Base-by-base conservation (phyloP, 2,329 filamentous ascomycete species). In the Nigrospora osmanthi region DNA sequence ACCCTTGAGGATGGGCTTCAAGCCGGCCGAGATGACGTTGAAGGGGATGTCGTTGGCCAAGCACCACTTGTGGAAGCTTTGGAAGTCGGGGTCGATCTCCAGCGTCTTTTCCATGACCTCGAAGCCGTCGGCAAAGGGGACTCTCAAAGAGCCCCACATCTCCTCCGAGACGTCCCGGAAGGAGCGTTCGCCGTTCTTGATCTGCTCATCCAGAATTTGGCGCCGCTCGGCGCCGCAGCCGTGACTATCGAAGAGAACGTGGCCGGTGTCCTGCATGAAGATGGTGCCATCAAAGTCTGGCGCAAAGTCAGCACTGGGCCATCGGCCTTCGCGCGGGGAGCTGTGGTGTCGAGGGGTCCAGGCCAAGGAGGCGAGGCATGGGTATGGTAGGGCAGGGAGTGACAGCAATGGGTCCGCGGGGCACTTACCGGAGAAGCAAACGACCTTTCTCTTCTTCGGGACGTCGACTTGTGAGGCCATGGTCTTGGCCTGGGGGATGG, bases 81-180 rank as follows among this genome's bases (percentile, higher is more conserved):
- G 67, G 63, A 85, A 85, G 49, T 76, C 79, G 0, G 72, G 70
- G 54, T 86, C 82, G 45, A 85, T 80, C 31, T 81, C 73, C 28
- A 85, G 70, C 0, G 68, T 69, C 40, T 76, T 66, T 54, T 80
- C 71, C 75, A 85, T 81, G 30, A 83, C 68, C 44, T 76, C 68
- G 64, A 85, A 85, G 13, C 81, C 81, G 49, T 84, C 76, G 19
- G 83, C 81, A 55, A 85, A 85, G 2, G 81, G 80, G 0, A 85
- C 73, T 49, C 78, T 71, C 10, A 86, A 65, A 1, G 80, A 84
- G 9, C 75, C 77, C 79, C 81, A 85, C 76, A 85, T 83, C 60
- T 85, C 81, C 52, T 85, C 81, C 0, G 80, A 84, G n/a, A 82
- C 80, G 4, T 85, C 81, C 42, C 80, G 72, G 68, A 85, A 85